A percentile compares a stretch with the other conserved stretches of the same genome.
Conservation (phyloP, 495 filamentous ascomycete genomes). For the Penicillium goetzii region DNA sequence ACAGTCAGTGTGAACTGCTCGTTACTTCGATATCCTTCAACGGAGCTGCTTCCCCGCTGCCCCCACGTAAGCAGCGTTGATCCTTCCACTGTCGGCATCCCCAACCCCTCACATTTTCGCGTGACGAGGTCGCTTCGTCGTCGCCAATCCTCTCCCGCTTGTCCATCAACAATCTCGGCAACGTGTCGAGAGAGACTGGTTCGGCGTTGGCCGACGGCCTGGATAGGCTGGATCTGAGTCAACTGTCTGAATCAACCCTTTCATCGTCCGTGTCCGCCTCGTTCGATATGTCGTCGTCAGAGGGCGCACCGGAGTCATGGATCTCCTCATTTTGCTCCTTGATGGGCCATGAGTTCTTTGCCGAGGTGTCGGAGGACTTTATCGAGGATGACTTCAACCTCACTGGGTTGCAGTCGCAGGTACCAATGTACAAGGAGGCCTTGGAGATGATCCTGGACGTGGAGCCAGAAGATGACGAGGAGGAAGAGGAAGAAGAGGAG, state of each 20-base stretch:
- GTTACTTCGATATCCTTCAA: neutral
- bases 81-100: conserved; percentile 8
- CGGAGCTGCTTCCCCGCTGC: conserved; percentile 11
- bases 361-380: conserved; percentile 97
- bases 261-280: conserved; percentile 53
- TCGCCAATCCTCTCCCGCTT: conserved; percentile 19
- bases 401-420: conserved; percentile 90
- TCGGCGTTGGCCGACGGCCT: conserved; percentile 57
- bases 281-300: conserved; percentile 69
- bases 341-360: conserved; percentile 97
- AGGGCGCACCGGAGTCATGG: conserved; percentile 90
- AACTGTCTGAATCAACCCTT: conserved; percentile 54
- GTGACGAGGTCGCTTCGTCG: conserved; percentile 35
- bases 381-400: conserved; percentile 99
- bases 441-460: conserved; percentile 98
- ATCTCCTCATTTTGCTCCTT: conserved; percentile 96
- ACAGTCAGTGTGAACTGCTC: neutral
- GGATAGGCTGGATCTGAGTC: conserved; percentile 56
- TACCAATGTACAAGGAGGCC: conserved; percentile 99
- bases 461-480: conserved; percentile 90
- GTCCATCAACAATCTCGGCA: conserved; percentile 44
- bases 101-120: conserved; percentile 25
- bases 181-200: conserved; percentile 57
- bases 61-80: conserved; percentile 13
- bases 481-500: conserved; percentile 74